phyloP scores from a whole-genome alignment of 306 rosid species.

The Cicer cuneatum region DNA sequence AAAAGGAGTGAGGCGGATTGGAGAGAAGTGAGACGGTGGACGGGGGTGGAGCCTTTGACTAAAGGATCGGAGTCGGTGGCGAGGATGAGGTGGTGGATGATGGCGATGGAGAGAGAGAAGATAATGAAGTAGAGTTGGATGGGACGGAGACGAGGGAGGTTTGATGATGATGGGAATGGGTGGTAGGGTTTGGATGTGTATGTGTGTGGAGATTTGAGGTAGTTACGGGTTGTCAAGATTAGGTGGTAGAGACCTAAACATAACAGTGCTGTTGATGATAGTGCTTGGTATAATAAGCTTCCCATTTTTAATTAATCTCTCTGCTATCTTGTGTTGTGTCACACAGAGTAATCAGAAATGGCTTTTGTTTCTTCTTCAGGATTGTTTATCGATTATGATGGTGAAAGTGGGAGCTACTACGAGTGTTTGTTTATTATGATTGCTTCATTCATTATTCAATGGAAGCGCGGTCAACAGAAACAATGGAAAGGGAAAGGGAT shows the following conservation, averaged over 20 bases:
- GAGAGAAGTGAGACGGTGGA: slow-evolving; percentile 78
- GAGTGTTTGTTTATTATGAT: not conserved
- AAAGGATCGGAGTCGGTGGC: slow-evolving; percentile 74
- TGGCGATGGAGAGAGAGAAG: slow-evolving; percentile 56
- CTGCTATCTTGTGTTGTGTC: no score
- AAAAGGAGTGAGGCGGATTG: slow-evolving; percentile 69
- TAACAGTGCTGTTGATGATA: slow-evolving; percentile 57
- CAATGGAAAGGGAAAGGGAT: not conserved
- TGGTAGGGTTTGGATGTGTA: slow-evolving; percentile 85
- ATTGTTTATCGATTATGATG: not conserved
- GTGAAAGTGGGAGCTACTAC: not conserved
- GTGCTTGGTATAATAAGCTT: slow-evolving; percentile 46
- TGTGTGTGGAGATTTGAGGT: slow-evolving; percentile 69
- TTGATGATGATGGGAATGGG: slow-evolving; percentile 54
- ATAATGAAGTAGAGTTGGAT: slow-evolving; percentile 63
- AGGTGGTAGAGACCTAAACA: slow-evolving; percentile 76
- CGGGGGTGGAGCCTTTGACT: slow-evolving; percentile 80
- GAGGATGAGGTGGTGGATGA: slow-evolving; percentile 59
- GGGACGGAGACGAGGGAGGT: slow-evolving; percentile 55
- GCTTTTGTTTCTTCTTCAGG: not conserved
- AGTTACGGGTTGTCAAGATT: slow-evolving; percentile 55
- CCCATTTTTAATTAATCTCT: slow-evolving; percentile 1
- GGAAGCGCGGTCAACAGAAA: not conserved
- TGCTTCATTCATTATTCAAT: not conserved
- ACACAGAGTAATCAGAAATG: no score